These are phyloP conservation scores for Mangifera indica DNA, from an alignment of 345 rosid genomes.

Conservation along the genomic window DNA sequence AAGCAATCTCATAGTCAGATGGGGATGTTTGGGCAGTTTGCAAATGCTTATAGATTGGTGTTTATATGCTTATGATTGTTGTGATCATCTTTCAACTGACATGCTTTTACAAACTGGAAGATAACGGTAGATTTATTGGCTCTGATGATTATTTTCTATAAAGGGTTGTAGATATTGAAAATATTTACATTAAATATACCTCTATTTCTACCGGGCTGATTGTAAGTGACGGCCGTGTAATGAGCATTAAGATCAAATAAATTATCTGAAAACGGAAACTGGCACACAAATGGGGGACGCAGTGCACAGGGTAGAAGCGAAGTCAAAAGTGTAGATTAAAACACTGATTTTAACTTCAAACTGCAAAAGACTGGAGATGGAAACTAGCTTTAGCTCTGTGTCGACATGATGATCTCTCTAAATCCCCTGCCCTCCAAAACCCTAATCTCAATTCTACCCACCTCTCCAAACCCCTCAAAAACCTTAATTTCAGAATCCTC, in stretches of 20 bases:
- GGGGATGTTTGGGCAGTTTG: constrained; percentile 24
- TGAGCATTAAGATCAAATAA: too few species aligned
- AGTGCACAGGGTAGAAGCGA: too few species aligned
- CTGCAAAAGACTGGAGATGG: too few species aligned
- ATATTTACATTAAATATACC: too few species aligned
- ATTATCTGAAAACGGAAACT: too few species aligned
- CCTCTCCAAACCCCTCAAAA: constrained; percentile 2
- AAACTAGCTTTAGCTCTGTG: neutral
- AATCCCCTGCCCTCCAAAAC: constrained; percentile 31
- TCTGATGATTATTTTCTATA: neutral
- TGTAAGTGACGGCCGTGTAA: neutral
- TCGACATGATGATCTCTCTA: constrained; percentile 37
- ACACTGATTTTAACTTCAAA: neutral
- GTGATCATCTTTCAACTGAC: neutral
- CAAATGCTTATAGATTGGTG: constrained; percentile 25
- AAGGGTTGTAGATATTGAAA: constrained; percentile 16
- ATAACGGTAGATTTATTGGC: constrained; percentile 2
- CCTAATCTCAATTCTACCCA: constrained; percentile 25
- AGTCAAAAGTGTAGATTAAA: neutral
- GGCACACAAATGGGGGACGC: neutral
- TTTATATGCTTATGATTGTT: constrained; percentile 17
- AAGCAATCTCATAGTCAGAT: constrained; percentile 33
- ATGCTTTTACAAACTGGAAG: neutral
- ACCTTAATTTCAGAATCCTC: constrained; percentile 23
- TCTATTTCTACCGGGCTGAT: constrained; percentile 10